Base-by-base conservation (phyloP, 202 grass and related monocot species). In the Schoenoplectus tabernaemontani region DNA sequence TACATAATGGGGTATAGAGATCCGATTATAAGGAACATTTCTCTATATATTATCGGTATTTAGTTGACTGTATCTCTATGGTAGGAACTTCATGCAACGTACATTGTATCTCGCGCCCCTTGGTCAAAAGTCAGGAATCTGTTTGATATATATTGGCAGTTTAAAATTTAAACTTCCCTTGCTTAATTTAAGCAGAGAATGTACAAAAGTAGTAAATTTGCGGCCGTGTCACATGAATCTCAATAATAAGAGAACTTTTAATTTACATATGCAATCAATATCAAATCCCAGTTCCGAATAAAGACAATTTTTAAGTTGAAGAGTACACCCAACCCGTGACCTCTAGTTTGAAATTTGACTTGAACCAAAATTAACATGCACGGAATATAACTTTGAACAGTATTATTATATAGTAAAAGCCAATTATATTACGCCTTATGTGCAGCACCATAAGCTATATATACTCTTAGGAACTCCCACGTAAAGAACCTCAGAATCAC, bases 311-410 rank as follows among this genome's bases (percentile, higher is more conserved):
- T n/a, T 28, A 36, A 75, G 15, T 75, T 75, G 70, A 75, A 75
- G 70, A 54, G 15, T 75, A 53, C 28, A 54, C 24, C 28, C 20
- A 26, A 53, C 72, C 70, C 59, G 82, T 84, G 82, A 84, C 26
- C 46, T 57, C 72, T 41, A n/a, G 48, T 57, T 76, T 62, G 59
- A 78, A n/a, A n/a, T n/a, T n/a, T n/a, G 54, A 39, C 28, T 77
- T 56, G 69, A 76, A 39, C 53, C 32, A 53, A 77, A 73, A 10
- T 19, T 36, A 56, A 36, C 26, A 75, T 34, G 46, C 46, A 74
- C 36, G 70, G n/a, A n/a, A n/a, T n/a, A n/a, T 34, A 36, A 47
- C 46, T 83, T 32, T 64, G 42, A 77, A 77, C 22, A 65, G 74
- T 54, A 36, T 19, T 19, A 63, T 19, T n/a, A 48, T 50, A 50